Evolutionary conservation across 2,329 filamentous ascomycete genomes (phyloP).

Genomic region (Penicillium fuscoglaucum): DNA sequence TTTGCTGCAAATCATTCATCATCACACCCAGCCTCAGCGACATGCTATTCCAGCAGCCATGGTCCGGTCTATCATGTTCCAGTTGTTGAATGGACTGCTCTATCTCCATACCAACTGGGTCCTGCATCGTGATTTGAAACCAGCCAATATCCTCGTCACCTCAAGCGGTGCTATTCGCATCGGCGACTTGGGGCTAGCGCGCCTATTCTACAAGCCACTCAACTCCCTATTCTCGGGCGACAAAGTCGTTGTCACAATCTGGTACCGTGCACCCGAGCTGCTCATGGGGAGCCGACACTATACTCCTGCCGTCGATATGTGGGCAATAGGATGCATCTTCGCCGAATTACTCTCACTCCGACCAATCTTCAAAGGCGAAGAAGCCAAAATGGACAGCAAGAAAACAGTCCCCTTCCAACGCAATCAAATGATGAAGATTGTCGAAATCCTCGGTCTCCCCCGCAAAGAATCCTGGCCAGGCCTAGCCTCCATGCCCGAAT

Average conservation of each 20-base stretch:
- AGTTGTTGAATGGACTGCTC: constrained; percentile 89
- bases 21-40: constrained; percentile 85
- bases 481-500: constrained; percentile 83
- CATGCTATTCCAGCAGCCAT: constrained; percentile 85
- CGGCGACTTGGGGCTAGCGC: constrained; percentile 86
- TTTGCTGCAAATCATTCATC: constrained; percentile 94
- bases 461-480: constrained; percentile 87
- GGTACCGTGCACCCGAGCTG: constrained; percentile 95
- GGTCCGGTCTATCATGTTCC: constrained; percentile 92
- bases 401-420: constrained; percentile 96
- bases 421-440: constrained; percentile 99
- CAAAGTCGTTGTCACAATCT: constrained; percentile 98
- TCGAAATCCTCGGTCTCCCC: constrained; percentile 91
- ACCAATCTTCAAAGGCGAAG: constrained; percentile 97
- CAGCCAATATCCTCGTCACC: constrained; percentile 98
- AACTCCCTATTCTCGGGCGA: constrained; percentile 90
- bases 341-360: constrained; percentile 86
- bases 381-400: constrained; percentile 98
- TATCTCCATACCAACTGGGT: constrained; percentile 98
- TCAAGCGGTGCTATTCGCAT: constrained; percentile 88
- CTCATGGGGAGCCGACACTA: constrained; percentile 93
- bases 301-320: constrained; percentile 93
- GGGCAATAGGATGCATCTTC: constrained; percentile 97
- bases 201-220: constrained; percentile 89
- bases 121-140: constrained; percentile 92